phyloP scores from a whole-genome alignment of 345 rosid species.

The Gossypioides kirkii region DNA sequence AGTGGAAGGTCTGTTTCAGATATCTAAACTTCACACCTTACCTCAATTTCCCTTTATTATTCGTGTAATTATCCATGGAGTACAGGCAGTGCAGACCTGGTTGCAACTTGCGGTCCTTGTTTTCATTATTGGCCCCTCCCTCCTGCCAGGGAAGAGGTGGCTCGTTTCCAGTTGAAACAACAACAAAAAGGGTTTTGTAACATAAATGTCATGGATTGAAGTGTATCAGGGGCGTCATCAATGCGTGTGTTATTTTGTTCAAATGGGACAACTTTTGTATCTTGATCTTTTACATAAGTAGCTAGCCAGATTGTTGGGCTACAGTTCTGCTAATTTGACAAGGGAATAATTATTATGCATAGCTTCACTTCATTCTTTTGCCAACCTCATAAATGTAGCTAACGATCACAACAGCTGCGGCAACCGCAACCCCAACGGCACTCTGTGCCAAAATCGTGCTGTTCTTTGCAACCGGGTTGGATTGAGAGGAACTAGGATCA shows the following conservation, averaged over 20 bases:
- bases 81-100: neutral
- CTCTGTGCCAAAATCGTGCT: constrained; percentile 60
- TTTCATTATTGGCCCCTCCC: neutral
- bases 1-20: constrained; percentile 20
- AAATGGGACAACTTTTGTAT: neutral
- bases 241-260: neutral
- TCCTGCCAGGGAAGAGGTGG: neutral
- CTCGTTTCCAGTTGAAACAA: neutral
- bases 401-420: constrained; percentile 75
- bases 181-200: neutral
- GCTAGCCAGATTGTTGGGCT: neutral
- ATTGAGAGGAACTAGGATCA: constrained; percentile 35
- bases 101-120: neutral
- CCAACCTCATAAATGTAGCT: constrained; percentile 80
- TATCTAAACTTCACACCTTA: neutral
- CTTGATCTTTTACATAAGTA: neutral
- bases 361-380: constrained; percentile 49
- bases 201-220: too few species aligned
- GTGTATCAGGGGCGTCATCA: neutral
- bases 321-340: neutral
- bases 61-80: neutral
- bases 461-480: constrained; percentile 40
- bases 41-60: neutral
- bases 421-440: constrained; percentile 74
- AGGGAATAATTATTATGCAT: too few species aligned